Percentiles rank a stretch among this genome's conserved stretches.
phyloP scores from a whole-genome alignment of 352 stramenopile species.

The Pythium plurisporium region DNA sequence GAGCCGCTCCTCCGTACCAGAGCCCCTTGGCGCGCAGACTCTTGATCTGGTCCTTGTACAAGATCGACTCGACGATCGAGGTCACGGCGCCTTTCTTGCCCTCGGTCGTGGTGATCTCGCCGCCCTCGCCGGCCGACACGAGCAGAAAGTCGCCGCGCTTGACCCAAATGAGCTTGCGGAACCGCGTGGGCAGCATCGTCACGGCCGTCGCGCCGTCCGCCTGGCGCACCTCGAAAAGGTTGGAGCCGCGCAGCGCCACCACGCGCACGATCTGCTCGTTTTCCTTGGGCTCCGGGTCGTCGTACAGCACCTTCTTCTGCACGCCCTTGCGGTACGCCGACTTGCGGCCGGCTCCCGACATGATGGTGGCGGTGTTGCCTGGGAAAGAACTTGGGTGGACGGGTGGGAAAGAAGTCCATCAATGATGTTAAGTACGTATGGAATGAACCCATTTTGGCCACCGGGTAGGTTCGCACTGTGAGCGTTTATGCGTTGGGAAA shows the following conservation, averaged over 20 bases:
- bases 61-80: conserved; percentile 93
- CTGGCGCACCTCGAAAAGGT: conserved; percentile 94
- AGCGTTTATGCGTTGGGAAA: not conserved
- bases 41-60: conserved; percentile 99
- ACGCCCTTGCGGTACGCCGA: conserved; percentile 92
- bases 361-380: conserved; percentile 30
- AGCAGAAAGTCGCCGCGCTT: conserved; percentile 97
- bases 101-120: conserved; percentile 62
- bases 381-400: not conserved
- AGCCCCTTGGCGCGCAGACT: conserved; percentile 93
- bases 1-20: conserved; percentile 56
- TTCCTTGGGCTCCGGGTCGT: conserved; percentile 83
- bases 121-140: conserved; percentile 68
- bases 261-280: conserved; percentile 93
- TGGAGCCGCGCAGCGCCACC: conserved; percentile 89
- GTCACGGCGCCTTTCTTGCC: conserved; percentile 88
- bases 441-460: conserved; percentile 17
- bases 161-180: conserved; percentile 98
- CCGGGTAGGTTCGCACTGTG: not conserved
- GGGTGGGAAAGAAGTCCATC: not conserved
- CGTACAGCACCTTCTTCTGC: conserved; percentile 89
- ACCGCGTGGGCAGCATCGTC: conserved; percentile 97
- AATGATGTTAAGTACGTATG: conserved; percentile 14
- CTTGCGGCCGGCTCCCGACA: conserved; percentile 89
- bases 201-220: conserved; percentile 58